Percentiles rank a stretch among this genome's conserved stretches.
These are phyloP conservation scores for Trichosporon faecale DNA, from an alignment of 1,284 basidiomycete genomes.

Conservation along the genomic window DNA sequence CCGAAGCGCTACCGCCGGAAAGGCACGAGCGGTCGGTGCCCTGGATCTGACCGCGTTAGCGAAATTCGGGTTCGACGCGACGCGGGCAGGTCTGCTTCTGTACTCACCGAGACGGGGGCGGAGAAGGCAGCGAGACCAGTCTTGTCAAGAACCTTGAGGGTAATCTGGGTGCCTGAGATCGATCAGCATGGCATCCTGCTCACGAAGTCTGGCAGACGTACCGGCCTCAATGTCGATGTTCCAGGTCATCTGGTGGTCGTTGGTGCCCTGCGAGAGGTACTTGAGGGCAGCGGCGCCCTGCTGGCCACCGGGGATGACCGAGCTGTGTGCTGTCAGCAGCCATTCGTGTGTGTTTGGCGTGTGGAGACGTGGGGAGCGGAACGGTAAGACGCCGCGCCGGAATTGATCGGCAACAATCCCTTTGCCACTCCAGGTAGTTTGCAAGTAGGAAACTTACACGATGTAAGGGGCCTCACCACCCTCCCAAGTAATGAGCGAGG, in stretches of 20 bases:
- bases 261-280: constrained; percentile 27
- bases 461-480: constrained; percentile 44
- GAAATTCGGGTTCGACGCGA: neutral
- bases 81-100: neutral
- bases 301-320: constrained; percentile 45
- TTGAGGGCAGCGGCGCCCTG: constrained; percentile 33
- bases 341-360: neutral
- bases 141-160: constrained; percentile 40
- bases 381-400: neutral
- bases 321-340: constrained; percentile 27
- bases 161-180: constrained; percentile 33
- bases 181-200: constrained; percentile 13
- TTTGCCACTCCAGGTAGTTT: neutral
- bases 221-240: constrained; percentile 36
- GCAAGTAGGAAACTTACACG: constrained; percentile 43
- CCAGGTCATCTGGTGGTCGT: constrained; percentile 41
- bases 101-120: constrained; percentile 35
- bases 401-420: neutral
- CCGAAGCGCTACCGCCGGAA: neutral
- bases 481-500: constrained; percentile 34
- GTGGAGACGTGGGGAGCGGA: neutral
- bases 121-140: constrained; percentile 40
- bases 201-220: too few relatives aligned
- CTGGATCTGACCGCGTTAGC: constrained; percentile 9
- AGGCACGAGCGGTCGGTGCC: constrained; percentile 10